A percentile compares a stretch with the other conserved stretches of the same genome.
phyloP scores from a whole-genome alignment of 495 filamentous ascomycete species.

The Thermochaetoides thermophila region DNA sequence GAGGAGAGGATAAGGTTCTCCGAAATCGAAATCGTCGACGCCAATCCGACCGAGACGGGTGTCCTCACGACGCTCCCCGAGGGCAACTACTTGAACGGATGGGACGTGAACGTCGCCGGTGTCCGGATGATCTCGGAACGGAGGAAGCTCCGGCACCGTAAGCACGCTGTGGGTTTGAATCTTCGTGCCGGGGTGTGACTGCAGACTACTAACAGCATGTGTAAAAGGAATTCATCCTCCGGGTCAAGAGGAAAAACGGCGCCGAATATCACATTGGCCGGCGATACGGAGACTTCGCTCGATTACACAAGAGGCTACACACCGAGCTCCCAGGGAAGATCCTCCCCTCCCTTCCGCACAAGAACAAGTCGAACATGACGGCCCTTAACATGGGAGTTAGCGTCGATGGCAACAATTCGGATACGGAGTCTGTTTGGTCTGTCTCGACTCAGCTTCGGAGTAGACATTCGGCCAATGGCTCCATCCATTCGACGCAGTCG shows the following conservation, averaged over 20 bases:
- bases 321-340: slow-evolving; percentile 85
- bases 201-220: slow-evolving; percentile 9
- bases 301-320: slow-evolving; percentile 62
- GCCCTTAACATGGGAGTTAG: slow-evolving; percentile 36
- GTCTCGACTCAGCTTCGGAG: slow-evolving; percentile 40
- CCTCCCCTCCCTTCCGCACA: slow-evolving; percentile 71
- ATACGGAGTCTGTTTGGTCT: slow-evolving; percentile 65
- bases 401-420: slow-evolving; percentile 41
- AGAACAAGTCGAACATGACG: slow-evolving; percentile 65
- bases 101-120: slow-evolving; percentile 92
- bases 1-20: slow-evolving; percentile 93
- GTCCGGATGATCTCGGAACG: slow-evolving; percentile 69
- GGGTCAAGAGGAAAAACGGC: slow-evolving; percentile 59
- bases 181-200: not conserved
- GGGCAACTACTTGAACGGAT: slow-evolving; percentile 80
- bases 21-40: slow-evolving; percentile 90
- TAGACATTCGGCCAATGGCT: slow-evolving; percentile 9
- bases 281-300: slow-evolving; percentile 76
- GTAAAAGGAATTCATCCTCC: slow-evolving; percentile 81
- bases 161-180: slow-evolving; percentile 62
- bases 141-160: slow-evolving; percentile 77
- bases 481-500: too few relatives aligned
- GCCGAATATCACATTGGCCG: slow-evolving; percentile 63
- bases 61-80: slow-evolving; percentile 74
- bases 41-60: slow-evolving; percentile 80